Base-by-base conservation (phyloP, 2,329 filamentous ascomycete species). In the Kalmusia sp. region DNA sequence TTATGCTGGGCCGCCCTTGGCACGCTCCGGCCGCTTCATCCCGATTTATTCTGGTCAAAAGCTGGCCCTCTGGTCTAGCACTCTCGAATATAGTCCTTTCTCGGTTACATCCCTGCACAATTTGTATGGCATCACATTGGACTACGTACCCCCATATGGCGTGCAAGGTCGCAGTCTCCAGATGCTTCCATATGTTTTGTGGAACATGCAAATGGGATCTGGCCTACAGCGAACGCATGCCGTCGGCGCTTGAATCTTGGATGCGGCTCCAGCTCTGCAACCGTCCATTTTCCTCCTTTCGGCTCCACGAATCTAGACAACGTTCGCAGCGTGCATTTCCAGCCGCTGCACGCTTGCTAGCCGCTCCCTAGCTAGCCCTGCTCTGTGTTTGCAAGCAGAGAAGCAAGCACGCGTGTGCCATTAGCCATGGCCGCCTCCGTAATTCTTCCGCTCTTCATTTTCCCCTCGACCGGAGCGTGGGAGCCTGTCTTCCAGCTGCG, bases 371-470 rank as follows among this genome's bases (percentile, higher is more conserved):
- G 24, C 22, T 47, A n/a, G 22, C 33, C 21, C 27, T 15, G 14
- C 19, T 46, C 14, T n/a, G 31, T 17, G 8, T n/a, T 17, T 22
- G 22, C 21, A 35, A 35, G 27, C 30, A 46, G 31, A 17, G 24
- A 46, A 21, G 19, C 30, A 24, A 14, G 21, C n/a, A 24, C 28
- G 17, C 31, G 43, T 46, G 43, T 21, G 14, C 37, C n/a, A 40
- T 50, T 41, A 44, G 52, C 49, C 38, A 65, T 65, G 58, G 49
- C 53, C 39, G 48, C 51, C 34, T 76, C 73, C 41, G 73, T 81
- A 12, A 70, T 81, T 52, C 72, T 82, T 38, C 79, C 78, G 55
- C 76, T 82, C 47, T 81, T 81, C 64, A 70, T 81, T 35, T 81
- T 81, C 65, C 79, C 79, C 51, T 70, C 70, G 33, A 68, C 73